phyloP scores from a whole-genome alignment of 129 eudicot genomes.

The Lonicera japonica region DNA sequence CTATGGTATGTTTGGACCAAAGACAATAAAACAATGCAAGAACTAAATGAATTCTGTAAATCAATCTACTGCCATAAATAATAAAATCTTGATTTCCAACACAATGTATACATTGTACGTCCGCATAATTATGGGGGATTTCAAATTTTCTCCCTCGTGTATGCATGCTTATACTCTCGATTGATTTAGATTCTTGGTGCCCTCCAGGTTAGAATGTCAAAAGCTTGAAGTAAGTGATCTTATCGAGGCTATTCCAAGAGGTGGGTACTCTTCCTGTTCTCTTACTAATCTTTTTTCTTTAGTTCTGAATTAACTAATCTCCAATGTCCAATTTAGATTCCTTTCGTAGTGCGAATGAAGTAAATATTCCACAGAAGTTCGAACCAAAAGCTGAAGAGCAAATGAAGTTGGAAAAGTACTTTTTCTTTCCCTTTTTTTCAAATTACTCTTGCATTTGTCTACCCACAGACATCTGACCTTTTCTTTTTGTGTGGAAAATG shows the following conservation, averaged over 20 bases:
- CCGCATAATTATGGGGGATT: too few relatives aligned
- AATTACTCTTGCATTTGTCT: constrained; percentile 6
- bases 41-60: too few relatives aligned
- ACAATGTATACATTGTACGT: too few relatives aligned
- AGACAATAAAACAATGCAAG: too few relatives aligned
- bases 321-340: constrained; percentile 28
- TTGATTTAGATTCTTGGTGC: constrained; percentile 14
- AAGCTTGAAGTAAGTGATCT: constrained; percentile 38
- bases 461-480: neutral
- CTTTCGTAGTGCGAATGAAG: constrained; percentile 25
- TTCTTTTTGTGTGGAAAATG: constrained; percentile 13
- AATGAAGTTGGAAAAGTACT: constrained; percentile 38
- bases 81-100: too few relatives aligned
- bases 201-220: constrained; percentile 35
- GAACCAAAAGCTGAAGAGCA: constrained; percentile 35
- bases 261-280: constrained; percentile 22
- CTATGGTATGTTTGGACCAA: too few relatives aligned
- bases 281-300: constrained; percentile 1
- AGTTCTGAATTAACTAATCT: constrained; percentile 14
- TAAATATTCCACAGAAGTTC: constrained; percentile 26
- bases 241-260: constrained; percentile 46
- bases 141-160: too few relatives aligned
- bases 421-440: neutral
- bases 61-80: too few relatives aligned
- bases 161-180: too few relatives aligned